Evolutionary conservation across 495 filamentous ascomycete genomes (phyloP).

Genomic region (Penicillium flavigenum): DNA sequence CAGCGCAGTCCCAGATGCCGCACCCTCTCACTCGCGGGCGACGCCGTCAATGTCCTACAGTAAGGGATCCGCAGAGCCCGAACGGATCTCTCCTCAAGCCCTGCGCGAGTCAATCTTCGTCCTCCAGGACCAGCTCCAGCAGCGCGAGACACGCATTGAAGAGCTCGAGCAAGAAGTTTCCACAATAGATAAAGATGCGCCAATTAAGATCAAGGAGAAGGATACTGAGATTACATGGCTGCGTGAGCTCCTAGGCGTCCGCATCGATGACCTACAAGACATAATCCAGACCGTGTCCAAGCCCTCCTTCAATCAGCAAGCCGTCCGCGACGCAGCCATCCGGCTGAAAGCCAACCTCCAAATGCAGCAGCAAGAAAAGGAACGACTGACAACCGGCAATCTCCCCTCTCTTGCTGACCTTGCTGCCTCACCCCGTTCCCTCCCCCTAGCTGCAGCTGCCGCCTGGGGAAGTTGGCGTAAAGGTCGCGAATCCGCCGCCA

Average conservation of each 20-base stretch:
- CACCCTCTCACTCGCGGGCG: conserved; percentile 32
- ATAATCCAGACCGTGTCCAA: conserved; percentile 77
- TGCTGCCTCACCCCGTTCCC: conserved; percentile 73
- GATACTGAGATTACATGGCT: conserved; percentile 96
- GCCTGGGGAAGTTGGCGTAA: conserved; percentile 87
- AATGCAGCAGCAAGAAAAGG: conserved; percentile 95
- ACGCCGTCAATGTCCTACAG: conserved; percentile 46
- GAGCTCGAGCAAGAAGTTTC: conserved; percentile 71
- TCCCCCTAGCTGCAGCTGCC: conserved; percentile 76
- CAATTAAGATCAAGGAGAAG: conserved; percentile 77
- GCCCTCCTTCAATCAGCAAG: conserved; percentile 69
- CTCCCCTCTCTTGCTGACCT: conserved; percentile 60
- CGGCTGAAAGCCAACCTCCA: conserved; percentile 90
- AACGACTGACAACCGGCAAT: conserved; percentile 58
- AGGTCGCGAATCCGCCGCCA: conserved; percentile 46
- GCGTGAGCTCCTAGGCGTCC: conserved; percentile 85
- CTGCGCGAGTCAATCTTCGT: conserved; percentile 94
- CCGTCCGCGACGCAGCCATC: conserved; percentile 85
- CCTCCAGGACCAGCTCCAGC: conserved; percentile 92
- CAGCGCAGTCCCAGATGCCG: conserved; percentile 24
- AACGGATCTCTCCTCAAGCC: conserved; percentile 90
- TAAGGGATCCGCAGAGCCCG: conserved; percentile 58
- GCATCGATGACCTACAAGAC: conserved; percentile 87
- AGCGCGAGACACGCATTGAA: conserved; percentile 86
- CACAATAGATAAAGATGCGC: conserved; percentile 67